Evolutionary conservation across 2,329 filamentous ascomycete genomes (phyloP).

Genomic region (Calonectria ilicicola): DNA sequence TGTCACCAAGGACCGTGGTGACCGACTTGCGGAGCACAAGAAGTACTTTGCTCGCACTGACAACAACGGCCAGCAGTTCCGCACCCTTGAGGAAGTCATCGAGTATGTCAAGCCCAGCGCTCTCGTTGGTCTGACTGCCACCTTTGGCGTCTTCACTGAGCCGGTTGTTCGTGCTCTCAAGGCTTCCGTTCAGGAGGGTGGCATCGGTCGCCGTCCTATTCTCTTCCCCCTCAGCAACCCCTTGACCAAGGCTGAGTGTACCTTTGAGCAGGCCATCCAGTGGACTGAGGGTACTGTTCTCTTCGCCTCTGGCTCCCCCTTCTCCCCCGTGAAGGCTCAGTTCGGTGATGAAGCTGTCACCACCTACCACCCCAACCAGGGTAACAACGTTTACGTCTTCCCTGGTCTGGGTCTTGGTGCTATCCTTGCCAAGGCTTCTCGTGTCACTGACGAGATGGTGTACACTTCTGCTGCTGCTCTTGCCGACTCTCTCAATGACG

Average conservation of each 20-base stretch:
- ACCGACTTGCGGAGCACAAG: slow-evolving; percentile 92
- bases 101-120: slow-evolving; percentile 96
- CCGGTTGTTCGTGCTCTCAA: slow-evolving; percentile 81
- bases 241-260: slow-evolving; percentile 96
- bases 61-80: slow-evolving; percentile 77
- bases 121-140: slow-evolving; percentile 93
- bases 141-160: slow-evolving; percentile 94
- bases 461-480: slow-evolving; percentile 91
- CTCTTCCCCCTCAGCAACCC: slow-evolving; percentile 98
- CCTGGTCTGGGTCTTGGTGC: slow-evolving; percentile 94
- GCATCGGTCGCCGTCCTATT: slow-evolving; percentile 82
- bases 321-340: slow-evolving; percentile 78
- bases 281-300: slow-evolving; percentile 92
- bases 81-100: slow-evolving; percentile 88
- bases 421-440: slow-evolving; percentile 88
- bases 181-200: slow-evolving; percentile 71
- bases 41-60: slow-evolving; percentile 76
- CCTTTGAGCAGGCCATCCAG: slow-evolving; percentile 91
- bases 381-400: slow-evolving; percentile 94
- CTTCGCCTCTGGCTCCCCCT: slow-evolving; percentile 96
- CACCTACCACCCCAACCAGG: slow-evolving; percentile 83
- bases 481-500: slow-evolving; percentile 79
- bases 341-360: slow-evolving; percentile 64
- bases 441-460: slow-evolving; percentile 95
- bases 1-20: slow-evolving; percentile 91